These are phyloP conservation scores for Cyclotella baltica DNA, from an alignment of 108 stramenopile genomes.

Conservation along the genomic window DNA sequence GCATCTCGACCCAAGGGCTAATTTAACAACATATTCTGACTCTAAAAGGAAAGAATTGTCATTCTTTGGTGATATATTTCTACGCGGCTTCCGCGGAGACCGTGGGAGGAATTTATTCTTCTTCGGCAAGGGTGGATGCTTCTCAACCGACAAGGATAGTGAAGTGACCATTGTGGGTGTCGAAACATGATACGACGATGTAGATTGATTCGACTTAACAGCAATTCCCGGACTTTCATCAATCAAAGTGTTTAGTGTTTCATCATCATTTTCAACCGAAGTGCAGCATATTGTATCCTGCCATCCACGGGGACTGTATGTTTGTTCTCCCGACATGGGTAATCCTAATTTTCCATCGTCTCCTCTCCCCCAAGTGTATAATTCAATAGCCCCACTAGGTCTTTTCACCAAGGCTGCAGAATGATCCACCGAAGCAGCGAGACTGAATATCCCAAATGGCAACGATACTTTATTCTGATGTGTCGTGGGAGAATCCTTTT, in stretches of 20 bases:
- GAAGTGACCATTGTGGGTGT: conserved; percentile 26
- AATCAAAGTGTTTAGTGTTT: conserved; percentile 6
- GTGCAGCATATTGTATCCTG: conserved; percentile 27
- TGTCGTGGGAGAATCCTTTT: conserved; percentile 20
- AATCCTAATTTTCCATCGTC: conserved; percentile 65
- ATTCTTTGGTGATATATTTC: background rate
- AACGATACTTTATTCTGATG: conserved; percentile 27
- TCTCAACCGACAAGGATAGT: conserved; percentile 12
- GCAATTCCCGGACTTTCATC: background rate
- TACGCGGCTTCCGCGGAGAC: conserved; percentile 18
- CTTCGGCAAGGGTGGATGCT: conserved; percentile 26
- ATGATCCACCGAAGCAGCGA: conserved; percentile 79
- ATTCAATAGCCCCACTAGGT: conserved; percentile 74
- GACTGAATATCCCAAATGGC: conserved; percentile 77
- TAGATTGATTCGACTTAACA: conserved; percentile 2
- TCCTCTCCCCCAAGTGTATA: conserved; percentile 86
- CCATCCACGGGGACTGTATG: background rate
- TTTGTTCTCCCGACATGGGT: conserved; percentile 1
- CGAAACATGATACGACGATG: background rate
- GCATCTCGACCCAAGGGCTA: conserved; percentile 72
- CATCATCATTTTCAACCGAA: conserved; percentile 7
- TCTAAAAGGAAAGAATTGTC: conserved; percentile 16
- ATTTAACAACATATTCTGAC: conserved; percentile 56
- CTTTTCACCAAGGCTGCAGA: conserved; percentile 82
- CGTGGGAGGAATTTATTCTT: conserved; percentile 24